Evolutionary conservation across 2,329 filamentous ascomycete genomes (phyloP), one percentile per base, ranked within the genome.

Genomic region (Sclerotiophoma versabilis): DNA sequence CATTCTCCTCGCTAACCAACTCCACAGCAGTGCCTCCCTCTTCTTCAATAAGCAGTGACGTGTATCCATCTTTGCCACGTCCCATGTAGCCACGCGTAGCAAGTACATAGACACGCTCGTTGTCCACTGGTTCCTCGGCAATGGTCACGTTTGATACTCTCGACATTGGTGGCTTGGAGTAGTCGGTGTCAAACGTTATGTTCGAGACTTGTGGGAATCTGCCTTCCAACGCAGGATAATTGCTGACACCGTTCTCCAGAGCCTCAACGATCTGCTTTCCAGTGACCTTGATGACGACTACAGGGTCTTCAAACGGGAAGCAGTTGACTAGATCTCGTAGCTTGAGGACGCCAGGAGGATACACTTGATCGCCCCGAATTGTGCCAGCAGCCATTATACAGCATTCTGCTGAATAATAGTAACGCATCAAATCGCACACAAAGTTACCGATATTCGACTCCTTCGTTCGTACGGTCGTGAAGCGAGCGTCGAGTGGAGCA

Each of bases 401-500:
- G 69, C 91, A 96, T 64, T 96, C 93, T 0, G 90, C 87, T 5
- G 81, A 77, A 71, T 96, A 92, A 70, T 96, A 89, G 57, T 86
- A 86, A 7, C 91, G 84, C 91, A 96, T 96, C 20, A 97, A 83
- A 70, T 97, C 92, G 75, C 90, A 95, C 3, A 96, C 89, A 72
- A 96, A 96, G 75, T 96, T 96, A 1, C 90, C 92, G 12, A 96
- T 78, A 68, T 96, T 97, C 49, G 89, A 92, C 75, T 96, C 92
- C 38, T 79, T 81, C 17, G 85, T 79, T 10, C 92, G 83, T 0
- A 96, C 91, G 0, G 91, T 96, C 14, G 86, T 89, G 74, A 96
- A 97, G 2, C 92, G 87, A 2, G 90, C 90, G 71, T 97, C 93
- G 0, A 97, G 83, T 0, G 92, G 90, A 1, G 87, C 87, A 0